A percentile compares a stretch with the other conserved stretches of the same genome.
phyloP scores from a whole-genome alignment of 2,329 filamentous ascomycete species.

The Aspergillaceae sp. region DNA sequence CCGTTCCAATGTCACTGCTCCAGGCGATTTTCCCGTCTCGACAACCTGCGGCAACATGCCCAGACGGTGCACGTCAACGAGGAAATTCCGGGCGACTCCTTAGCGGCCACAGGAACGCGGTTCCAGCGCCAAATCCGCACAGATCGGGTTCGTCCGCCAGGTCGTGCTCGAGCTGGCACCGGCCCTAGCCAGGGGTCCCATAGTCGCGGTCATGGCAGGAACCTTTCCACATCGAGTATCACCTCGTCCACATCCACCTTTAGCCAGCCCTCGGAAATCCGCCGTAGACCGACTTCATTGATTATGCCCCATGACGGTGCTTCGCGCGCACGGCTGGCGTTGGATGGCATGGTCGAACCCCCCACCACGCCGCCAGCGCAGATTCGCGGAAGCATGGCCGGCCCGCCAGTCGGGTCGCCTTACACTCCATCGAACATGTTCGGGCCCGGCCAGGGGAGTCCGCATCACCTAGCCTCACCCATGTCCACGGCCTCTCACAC shows the following conservation, averaged over 20 bases:
- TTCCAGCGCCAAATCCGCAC: conserved; percentile 89
- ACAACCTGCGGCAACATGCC: conserved; percentile 93
- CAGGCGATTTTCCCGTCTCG: conserved; percentile 81
- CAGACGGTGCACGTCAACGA: conserved; percentile 97
- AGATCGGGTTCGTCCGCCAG: conserved; percentile 68
- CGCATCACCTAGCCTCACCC: conserved; percentile 66
- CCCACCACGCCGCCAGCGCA: conserved; percentile 56
- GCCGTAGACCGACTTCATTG: conserved; percentile 68
- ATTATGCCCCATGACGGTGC: conserved; percentile 67
- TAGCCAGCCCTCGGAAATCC: conserved; percentile 52
- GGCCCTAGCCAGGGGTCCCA: conserved; percentile 63
- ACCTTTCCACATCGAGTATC: conserved; percentile 83
- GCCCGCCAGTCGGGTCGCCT: conserved; percentile 60
- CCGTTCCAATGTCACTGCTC: conserved; percentile 96
- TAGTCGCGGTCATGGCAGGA: conserved; percentile 68
- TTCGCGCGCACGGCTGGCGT: conserved; percentile 52
- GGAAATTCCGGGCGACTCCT: conserved; percentile 86
- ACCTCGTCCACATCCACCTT: conserved; percentile 64
- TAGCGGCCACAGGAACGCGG: conserved; percentile 83
- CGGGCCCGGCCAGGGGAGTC: conserved; percentile 61
- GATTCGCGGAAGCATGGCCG: conserved; percentile 41
- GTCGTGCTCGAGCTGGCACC: conserved; percentile 68
- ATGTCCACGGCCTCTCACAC: conserved; percentile 59
- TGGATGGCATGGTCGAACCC: conserved; percentile 57
- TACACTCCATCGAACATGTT: conserved; percentile 80